phyloP scores from a whole-genome alignment of 441 rosid genomes.

The Gossypium aridum region DNA sequence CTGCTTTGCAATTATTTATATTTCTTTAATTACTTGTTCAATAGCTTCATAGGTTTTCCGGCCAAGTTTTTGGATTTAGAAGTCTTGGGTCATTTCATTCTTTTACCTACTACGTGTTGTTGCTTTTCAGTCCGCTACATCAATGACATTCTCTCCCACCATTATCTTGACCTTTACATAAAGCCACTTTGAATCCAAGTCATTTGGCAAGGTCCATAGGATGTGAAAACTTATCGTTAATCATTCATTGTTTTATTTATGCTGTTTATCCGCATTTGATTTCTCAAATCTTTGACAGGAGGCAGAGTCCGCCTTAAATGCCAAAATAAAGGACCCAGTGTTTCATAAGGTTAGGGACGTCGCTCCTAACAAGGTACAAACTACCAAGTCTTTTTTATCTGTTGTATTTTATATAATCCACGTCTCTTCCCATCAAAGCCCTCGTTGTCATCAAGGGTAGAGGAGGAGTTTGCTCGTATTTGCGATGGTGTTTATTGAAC shows the following conservation, averaged over 20 bases:
- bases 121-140: background rate
- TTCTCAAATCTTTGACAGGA: conserved; percentile 31
- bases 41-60: background rate
- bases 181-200: background rate
- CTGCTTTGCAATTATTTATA: background rate
- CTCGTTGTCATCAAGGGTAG: background rate
- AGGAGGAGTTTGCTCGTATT: background rate
- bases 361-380: conserved; percentile 86
- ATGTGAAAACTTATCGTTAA: background rate
- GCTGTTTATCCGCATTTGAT: background rate
- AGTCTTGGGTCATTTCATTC: background rate
- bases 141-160: background rate
- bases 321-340: conserved; percentile 41
- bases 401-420: background rate
- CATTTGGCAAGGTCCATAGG: background rate
- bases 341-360: conserved; percentile 91
- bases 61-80: background rate
- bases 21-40: background rate
- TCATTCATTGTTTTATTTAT: background rate
- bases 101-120: background rate
- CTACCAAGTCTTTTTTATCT: background rate
- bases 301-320: conserved; percentile 62
- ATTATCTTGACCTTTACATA: background rate
- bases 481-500: background rate
- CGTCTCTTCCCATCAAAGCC: background rate